These are phyloP conservation scores for Trametes sanguinea DNA, from an alignment of 768 basidiomycete genomes.

Conservation along the genomic window DNA sequence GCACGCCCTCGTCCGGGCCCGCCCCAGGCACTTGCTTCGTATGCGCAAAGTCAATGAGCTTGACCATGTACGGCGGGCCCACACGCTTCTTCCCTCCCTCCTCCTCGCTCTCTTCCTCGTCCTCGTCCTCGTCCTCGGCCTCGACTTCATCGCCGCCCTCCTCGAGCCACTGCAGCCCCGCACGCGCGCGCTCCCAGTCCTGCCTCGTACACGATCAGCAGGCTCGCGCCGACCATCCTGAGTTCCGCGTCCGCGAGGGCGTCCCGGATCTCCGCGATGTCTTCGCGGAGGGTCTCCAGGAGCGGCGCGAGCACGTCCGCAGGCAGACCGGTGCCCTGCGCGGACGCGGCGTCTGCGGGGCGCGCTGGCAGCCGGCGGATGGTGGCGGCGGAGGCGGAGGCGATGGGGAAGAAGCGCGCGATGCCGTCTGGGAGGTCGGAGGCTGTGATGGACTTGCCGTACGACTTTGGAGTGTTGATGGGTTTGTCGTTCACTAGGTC, in stretches of 20 bases:
- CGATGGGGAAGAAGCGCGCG: constrained; percentile 70
- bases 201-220: constrained; percentile 84
- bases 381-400: not conserved
- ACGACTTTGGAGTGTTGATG: constrained; percentile 67
- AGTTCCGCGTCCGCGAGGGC: constrained; percentile 59
- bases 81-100: constrained; percentile 31
- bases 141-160: constrained; percentile 39
- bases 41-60: constrained; percentile 95
- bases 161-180: constrained; percentile 40
- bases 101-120: constrained; percentile 28
- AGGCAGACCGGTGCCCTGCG: constrained; percentile 55
- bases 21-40: constrained; percentile 64
- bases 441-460: constrained; percentile 73
- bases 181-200: constrained; percentile 44
- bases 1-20: constrained; percentile 79
- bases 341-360: constrained; percentile 15
- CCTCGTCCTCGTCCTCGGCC: constrained; percentile 37
- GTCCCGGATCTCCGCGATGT: constrained; percentile 52
- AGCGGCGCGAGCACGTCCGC: constrained; percentile 53
- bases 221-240: constrained; percentile 79
- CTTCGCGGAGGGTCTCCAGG: constrained; percentile 53
- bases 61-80: constrained; percentile 60
- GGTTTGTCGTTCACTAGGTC: constrained; percentile 58
- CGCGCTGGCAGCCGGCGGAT: constrained; percentile 13
- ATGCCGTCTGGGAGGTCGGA: constrained; percentile 77